Conservation (phyloP, 805 yeast genomes). For the Schizosaccharomyces japonicus region DNA sequence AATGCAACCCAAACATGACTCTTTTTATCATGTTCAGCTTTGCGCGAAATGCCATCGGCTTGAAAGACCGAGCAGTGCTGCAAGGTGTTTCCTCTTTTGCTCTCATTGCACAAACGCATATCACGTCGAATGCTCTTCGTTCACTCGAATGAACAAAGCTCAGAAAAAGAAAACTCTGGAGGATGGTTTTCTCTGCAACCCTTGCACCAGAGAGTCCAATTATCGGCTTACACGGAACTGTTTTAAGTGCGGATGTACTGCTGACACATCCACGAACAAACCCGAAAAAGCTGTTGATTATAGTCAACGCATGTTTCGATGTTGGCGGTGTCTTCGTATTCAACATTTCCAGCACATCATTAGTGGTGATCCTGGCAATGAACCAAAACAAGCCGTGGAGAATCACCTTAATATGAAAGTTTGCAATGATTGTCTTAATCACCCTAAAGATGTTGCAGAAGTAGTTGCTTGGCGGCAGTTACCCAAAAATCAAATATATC, state of each 20-base stretch:
- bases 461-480: constrained; percentile 9
- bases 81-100: background rate
- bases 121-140: background rate
- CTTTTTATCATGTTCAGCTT: background rate
- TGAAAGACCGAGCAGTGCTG: background rate
- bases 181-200: background rate
- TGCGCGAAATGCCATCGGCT: background rate
- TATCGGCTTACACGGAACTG: background rate
- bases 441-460: constrained; percentile 5
- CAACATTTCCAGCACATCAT: too few relatives aligned
- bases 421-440: constrained; percentile 6
- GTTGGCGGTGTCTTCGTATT: background rate
- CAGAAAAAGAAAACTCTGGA: background rate
- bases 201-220: background rate
- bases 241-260: background rate
- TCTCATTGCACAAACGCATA: background rate
- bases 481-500: too few relatives aligned
- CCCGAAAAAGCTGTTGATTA: background rate
- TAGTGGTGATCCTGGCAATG: too few relatives aligned
- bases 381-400: too few relatives aligned
- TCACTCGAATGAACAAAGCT: background rate
- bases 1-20: too few relatives aligned
- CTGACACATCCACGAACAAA: background rate
- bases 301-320: background rate
- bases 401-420: too few relatives aligned